Evolutionary conservation across 2,329 filamentous ascomycete species (phyloP).

Genomic region (Epichloe elymi): DNA sequence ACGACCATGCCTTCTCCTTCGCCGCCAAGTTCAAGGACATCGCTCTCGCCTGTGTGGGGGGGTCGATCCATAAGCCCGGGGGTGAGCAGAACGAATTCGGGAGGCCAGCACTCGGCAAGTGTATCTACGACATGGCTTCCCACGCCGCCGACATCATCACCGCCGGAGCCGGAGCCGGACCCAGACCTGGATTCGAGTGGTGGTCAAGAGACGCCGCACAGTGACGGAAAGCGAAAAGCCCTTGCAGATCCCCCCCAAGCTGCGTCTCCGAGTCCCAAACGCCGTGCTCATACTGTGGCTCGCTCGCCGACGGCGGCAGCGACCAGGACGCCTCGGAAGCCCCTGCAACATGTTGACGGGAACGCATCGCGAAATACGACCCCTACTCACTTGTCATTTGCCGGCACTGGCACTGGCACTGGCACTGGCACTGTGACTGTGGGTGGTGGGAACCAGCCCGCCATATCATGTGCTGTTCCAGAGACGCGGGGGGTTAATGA

Average conservation of each 20-base stretch:
- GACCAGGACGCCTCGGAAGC: constrained; percentile 6
- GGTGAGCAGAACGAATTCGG: neutral
- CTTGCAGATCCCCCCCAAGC: neutral
- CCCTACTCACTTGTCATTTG: neutral
- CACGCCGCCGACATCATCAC: constrained; percentile 8
- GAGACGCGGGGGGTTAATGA: neutral
- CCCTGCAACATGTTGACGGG: constrained; percentile 13
- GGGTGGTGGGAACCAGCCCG: neutral
- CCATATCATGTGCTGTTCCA: neutral
- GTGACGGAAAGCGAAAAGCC: constrained; percentile 5
- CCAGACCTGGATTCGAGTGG: neutral
- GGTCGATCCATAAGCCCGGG: neutral
- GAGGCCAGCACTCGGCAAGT: neutral
- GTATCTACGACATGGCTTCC: neutral
- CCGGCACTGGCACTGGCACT: neutral
- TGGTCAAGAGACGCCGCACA: neutral
- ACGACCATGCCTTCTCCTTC: constrained; percentile 24
- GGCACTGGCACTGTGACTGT: too few species aligned
- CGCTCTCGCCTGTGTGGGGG: neutral
- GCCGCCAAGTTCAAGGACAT: constrained; percentile 10
- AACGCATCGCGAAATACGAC: constrained; percentile 9
- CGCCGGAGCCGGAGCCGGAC: neutral
- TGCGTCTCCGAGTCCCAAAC: constrained; percentile 9
- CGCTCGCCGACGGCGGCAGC: neutral
- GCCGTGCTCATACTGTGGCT: neutral